phyloP scores from a whole-genome alignment of 2,329 filamentous ascomycete genomes.

The Teratosphaeria viscida region DNA sequence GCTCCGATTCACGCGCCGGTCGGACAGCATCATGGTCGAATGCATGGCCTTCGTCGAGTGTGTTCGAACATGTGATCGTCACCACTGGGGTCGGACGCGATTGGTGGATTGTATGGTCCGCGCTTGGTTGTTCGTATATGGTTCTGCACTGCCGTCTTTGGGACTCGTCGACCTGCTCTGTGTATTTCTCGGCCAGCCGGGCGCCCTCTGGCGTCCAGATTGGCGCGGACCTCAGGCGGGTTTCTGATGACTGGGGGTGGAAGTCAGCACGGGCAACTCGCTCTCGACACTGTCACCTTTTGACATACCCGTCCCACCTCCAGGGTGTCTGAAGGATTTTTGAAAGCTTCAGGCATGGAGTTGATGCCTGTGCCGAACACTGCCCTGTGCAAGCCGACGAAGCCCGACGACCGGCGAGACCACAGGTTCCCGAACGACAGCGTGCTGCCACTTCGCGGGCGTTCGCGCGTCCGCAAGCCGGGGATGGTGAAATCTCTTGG shows the following conservation, averaged over 20 bases:
- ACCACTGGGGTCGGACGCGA: neutral
- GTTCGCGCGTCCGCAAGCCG: neutral
- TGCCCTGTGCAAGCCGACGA: neutral
- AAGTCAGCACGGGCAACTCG: neutral
- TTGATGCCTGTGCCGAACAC: neutral
- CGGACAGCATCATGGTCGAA: neutral
- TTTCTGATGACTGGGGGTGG: neutral
- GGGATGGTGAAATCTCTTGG: neutral
- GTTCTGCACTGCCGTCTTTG: neutral
- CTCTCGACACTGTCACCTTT: neutral
- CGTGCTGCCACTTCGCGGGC: neutral
- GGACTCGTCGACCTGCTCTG: neutral
- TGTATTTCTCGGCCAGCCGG: neutral
- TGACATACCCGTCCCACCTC: neutral
- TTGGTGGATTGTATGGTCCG: neutral
- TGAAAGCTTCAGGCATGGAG: neutral
- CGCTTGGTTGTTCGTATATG: neutral
- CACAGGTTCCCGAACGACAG: neutral
- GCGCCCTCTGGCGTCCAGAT: neutral
- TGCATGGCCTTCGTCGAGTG: neutral
- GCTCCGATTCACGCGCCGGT: neutral
- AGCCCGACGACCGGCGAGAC: neutral
- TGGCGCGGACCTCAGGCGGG: neutral
- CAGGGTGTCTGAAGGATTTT: neutral
- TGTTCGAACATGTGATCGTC: neutral